Base-by-base conservation (phyloP, 2,329 filamentous ascomycete genomes). In the Cladosporium sp. region DNA sequence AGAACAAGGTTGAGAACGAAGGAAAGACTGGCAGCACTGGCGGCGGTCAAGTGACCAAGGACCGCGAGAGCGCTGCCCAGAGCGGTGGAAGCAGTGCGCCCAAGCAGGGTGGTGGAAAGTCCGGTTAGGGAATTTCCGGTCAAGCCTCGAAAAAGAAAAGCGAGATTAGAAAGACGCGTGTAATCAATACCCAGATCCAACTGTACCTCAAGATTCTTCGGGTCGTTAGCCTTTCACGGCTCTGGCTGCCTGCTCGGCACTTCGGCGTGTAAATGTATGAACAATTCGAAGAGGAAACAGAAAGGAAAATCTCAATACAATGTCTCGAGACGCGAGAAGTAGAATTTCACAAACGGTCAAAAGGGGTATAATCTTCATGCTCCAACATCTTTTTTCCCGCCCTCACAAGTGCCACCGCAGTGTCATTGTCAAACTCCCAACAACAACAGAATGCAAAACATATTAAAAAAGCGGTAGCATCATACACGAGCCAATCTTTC, bases 1-100 rank as follows among this genome's bases (percentile, higher is more conserved):
- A 80, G 64, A 76, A 77, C 61, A 77, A 79, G 42, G 74, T 72
- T 20, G 64, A 71, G 30, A 69, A 67, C 42, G 75, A 82, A 58
- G 78, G 76, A 5, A 39, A 14, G 69, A 42, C 67, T 61, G 64
- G 75, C 65, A 34, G 59, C 4, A 59, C 60, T n/a, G 38, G 51
- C 8, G 58, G 64, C 5, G 58, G 51, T 3, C 47, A 62, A 30
- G 55, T 59, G 61, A 65, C 64, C 6, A 67, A 65, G 59, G 64
- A 66, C 38, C 60, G 66, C 14, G 64, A 65, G 7, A 60, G 61
- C 52, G 39, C 52, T 39, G 56, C 64, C 15, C 63, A 65, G 59
- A 75, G 70, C 60, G 72, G 73, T 5, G 69, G 64, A 25, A 72
- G 73, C 12, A 72, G 72, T 62, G 55, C 73, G 58, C 66, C 69